A percentile compares a stretch with the other conserved stretches of the same genome.
phyloP scores from a whole-genome alignment of 2,329 filamentous ascomycete species.

The Blastomyces gilchristii region DNA sequence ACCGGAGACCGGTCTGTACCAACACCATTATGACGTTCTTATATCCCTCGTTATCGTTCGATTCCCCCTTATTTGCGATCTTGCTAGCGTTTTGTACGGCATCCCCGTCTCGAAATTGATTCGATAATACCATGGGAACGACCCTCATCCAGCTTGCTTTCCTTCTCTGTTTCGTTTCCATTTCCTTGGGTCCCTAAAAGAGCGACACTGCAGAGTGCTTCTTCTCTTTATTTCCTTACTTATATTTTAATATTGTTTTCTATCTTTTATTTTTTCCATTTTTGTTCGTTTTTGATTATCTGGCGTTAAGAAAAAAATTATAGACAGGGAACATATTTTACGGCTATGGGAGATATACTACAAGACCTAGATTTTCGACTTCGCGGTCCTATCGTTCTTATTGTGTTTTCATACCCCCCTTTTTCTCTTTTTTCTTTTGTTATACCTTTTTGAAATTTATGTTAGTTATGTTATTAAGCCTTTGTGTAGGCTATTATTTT shows the following conservation, averaged over 20 bases:
- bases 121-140: background rate
- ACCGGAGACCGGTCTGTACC: constrained; percentile 5
- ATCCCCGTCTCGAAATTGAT: background rate
- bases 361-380: constrained; percentile 18
- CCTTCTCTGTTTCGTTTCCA: background rate
- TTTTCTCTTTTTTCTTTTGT: background rate
- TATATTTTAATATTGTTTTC: constrained; percentile 4
- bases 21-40: constrained; percentile 5
- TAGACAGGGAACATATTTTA: constrained; percentile 5
- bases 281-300: background rate
- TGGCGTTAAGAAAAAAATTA: constrained; percentile 10
- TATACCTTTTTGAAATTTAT: constrained; percentile 3
- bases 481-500: background rate
- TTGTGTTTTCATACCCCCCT: constrained; percentile 8
- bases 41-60: background rate
- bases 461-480: background rate
- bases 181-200: background rate
- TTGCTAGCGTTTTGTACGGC: constrained; percentile 1
- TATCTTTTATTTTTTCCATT: background rate
- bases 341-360: constrained; percentile 18
- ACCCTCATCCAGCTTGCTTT: background rate
- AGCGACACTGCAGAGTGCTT: background rate
- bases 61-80: constrained; percentile 3
- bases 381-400: constrained; percentile 9
- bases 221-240: background rate